Evolutionary conservation across 2,329 filamentous ascomycete genomes (phyloP), one percentile per base, ranked within the genome.

Genomic region (Raffaelea albimanens): DNA sequence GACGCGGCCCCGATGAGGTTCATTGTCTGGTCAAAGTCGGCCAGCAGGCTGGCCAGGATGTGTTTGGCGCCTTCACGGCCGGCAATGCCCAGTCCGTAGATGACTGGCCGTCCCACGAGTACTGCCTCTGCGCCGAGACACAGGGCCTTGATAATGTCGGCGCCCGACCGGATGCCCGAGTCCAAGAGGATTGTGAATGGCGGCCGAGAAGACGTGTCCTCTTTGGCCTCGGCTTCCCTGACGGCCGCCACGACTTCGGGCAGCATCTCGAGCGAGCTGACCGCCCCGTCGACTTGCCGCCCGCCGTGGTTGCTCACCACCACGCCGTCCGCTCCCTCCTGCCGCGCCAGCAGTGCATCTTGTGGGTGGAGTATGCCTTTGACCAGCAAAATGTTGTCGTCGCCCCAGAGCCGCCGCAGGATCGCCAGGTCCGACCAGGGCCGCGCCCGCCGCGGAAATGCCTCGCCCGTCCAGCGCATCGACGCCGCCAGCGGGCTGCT

Each of bases 201-300:
- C 19, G n/a, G 41, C 5, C 20, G 19, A 10, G 29, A 18, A 7
- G 33, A n/a, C 14, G 34, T 31, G 4, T 9, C 21, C 19, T 23
- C 25, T n/a, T 36, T 31, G 2, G 44, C 39, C 10, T 23, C 14
- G 5, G n/a, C 18, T n/a, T 82, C 65, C 49, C 82, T 76, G 0
- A 80, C 80, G 1, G 76, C 77, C 4, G 80, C 76, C 50, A 78
- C 74, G 51, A 83, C 77, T 53, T 79, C 70, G 0, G 76, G 72
- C 42, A 83, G 63, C 58, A 80, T 69, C 47, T 78, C 76, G 4
- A 81, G 62, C 4, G 72, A 72, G 3, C 69, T 70, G 5, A 72
- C 65, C 2, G 73, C 73, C 4, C 75, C 74, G 52, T 81, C 76
- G 11, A 78, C 61, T 59, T 82, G 77, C 22, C 76, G 60, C 58